Base-by-base conservation (phyloP, 352 stramenopile species). In the Phytophthora idaei region DNA sequence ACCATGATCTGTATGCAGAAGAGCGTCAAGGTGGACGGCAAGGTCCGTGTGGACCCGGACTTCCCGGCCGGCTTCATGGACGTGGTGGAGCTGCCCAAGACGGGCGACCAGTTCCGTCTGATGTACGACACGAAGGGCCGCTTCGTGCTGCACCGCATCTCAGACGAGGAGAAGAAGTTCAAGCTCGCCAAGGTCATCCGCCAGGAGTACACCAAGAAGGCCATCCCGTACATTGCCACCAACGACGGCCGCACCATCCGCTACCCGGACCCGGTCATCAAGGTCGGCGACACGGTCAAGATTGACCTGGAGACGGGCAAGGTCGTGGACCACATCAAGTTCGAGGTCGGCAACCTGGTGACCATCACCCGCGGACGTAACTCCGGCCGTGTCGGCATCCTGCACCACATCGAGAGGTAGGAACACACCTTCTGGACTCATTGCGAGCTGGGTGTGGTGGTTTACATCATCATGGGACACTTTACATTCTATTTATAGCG, bases 1-100 rank as follows among this genome's bases (percentile, higher is more conserved):
- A 98, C 96, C 51, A 97, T 98, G 89, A 99, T 99, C 80, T 99
- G 96, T 89, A 99, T 99, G 91, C 94, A 99, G 80, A 98, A 98
- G 86, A 95, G 96, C 62, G 90, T 99, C 78, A 99, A 99, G 90
- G 96, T 99, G 48, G 94, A 99, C 77, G 93, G 94, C 75, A 98
- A 98, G 76, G 75, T 99, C 52, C 94, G 97, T 57, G 99, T 98
- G 59, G 98, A 99, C 86, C 83, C 92, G 48, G 98, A 98, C 85
- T 99, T 98, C 88, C 97, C 97, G 37, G 96, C 96, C 31, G 97
- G 98, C 51, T 99, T 99, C 91, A 99, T 99, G 97, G 97, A 99
- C 74, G 96, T 99, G n/a, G 89, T 99, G 36, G 87, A 97, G 71
- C 86, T 99, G 42, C 91, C 98, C 61, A 99, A 99, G 90, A 93